Evolutionary conservation across 2,329 filamentous ascomycete genomes (phyloP), one percentile per base, ranked within the genome.

Genomic region (Ciborinia camelliae): DNA sequence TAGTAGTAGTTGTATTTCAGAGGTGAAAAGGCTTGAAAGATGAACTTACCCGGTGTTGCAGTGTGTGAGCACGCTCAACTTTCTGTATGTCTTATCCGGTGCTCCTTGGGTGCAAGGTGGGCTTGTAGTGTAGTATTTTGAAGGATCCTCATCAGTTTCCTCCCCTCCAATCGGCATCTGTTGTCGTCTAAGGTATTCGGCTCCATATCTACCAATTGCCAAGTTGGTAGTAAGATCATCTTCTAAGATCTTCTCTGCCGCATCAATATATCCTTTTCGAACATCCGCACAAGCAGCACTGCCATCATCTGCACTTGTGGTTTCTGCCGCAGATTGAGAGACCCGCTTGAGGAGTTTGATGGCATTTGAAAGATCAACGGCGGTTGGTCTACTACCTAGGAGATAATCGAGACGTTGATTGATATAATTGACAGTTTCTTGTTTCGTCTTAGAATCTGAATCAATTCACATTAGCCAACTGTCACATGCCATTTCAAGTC

Each of bases 291-390:
- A 74, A 72, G 69, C 65, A 20, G 39, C 15, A 20, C 52, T 47
- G 23, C 65, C 43, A 39, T 69, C 66, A 15, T 52, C 41, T 20
- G 64, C 60, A n/a, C 60, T 77, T 62, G 60, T 71, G 68, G 32
- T 72, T 37, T 77, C 77, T 20, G 82, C 81, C 7, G 80, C 81
- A 7, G 76, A 73, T 26, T 85, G 79, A 28, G 91, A 84, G 28
- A 85, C 80, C 10, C 79, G 80, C 74, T 90, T 92, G 71, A 99
- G 84, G 70, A 94, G 91, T 62, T 85, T 80, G 68, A 94, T 92
- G 54, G 94, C 94, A 79, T 98, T 96, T 64, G 89, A 90, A 64
- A 99, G 83, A 75, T 99, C 97, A 55, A 99, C 95, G 6, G 95
- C 95, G 0, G 95, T 99, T 0, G 95, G 95, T 51, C 95, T 85